Base-by-base conservation (phyloP, 2,329 filamentous ascomycete genomes). In the Xylariaceae sp. region DNA sequence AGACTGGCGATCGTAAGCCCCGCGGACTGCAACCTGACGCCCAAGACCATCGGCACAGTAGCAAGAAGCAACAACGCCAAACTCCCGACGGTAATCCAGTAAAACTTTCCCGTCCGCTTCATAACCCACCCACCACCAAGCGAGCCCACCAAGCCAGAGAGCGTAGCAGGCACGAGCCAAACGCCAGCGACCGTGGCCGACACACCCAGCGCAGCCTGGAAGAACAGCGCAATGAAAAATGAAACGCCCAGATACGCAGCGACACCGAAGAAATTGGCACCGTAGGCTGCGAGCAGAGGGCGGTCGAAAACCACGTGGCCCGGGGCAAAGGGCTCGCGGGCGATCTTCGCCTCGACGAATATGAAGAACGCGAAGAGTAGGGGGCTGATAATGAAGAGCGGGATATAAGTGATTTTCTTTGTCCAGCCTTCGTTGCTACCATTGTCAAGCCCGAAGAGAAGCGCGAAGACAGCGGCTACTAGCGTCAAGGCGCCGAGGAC, bases 141-240 rank as follows among this genome's bases (percentile, higher is more conserved):
- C 2, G 82, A 86, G 2, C 85, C 85, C 3, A 64, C 61, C 3
- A 90, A 85, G 21, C 76, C 78, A 5, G 70, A 68, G 3, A 82
- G 34, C 52, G 88, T 85, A 43, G 74, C 74, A 0, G 88, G 86
- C 23, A 92, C 68, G 16, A 92, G 74, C 25, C 82, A 69, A 1
- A 85, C 48, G 1, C 86, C 86, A 4, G 85, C 79, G 43, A 72
- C 64, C 0, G 83, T 82, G 1, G 87, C 83, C 4, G 75, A 76
- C 20, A 82, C 67, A 5, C 79, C 80, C 40, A 84, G 72, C 1
- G 85, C 82, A 5, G 83, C 86, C 65, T 92, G 88, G 66, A 86
- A 88, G 65, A 85, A 88, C 2, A 92, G 70, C 1, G 87, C 85
- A n/a, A 88, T 69, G 66, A 87, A 88, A 69, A 88, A 92, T 4